Evolutionary conservation across 1,284 basidiomycete genomes (phyloP).

Genomic region (Phylloporus gajari): DNA sequence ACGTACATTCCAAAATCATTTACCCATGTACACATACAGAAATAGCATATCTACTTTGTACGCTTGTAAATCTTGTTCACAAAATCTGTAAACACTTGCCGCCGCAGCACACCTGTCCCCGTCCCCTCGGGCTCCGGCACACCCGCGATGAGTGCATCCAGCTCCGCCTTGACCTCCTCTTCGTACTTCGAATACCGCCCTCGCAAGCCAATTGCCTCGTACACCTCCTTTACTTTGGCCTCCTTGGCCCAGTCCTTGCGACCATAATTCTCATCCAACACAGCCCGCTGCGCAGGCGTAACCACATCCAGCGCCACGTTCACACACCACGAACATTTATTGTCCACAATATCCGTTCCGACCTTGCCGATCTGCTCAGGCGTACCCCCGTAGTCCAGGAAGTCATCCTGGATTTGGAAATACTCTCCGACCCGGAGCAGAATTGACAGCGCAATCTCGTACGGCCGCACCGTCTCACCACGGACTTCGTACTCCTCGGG

Average conservation of each 20-base stretch:
- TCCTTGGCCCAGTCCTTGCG: conserved; percentile 73
- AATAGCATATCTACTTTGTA: conserved; percentile 14
- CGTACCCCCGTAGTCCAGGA: conserved; percentile 91
- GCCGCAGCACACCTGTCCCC: conserved; percentile 61
- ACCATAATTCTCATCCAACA: conserved; percentile 88
- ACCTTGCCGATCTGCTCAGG: conserved; percentile 96
- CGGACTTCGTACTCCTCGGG: conserved; percentile 59
- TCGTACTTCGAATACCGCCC: conserved; percentile 75
- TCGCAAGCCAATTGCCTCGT: conserved; percentile 70
- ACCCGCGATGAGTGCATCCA: conserved; percentile 66
- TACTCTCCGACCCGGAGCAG: conserved; percentile 96
- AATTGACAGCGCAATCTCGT: conserved; percentile 84
- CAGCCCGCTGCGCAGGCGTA: conserved; percentile 62
- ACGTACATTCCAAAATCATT: neutral
- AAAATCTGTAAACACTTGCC: conserved; percentile 78
- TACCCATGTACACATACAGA: neutral
- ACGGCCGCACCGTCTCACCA: conserved; percentile 63
- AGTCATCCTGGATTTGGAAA: conserved; percentile 99
- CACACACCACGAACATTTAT: conserved; percentile 99
- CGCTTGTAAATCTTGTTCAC: conserved; percentile 70
- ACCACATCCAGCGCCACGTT: conserved; percentile 84
- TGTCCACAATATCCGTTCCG: conserved; percentile 98
- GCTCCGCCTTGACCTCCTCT: conserved; percentile 65
- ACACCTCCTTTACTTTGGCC: conserved; percentile 75
- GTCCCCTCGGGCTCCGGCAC: conserved; percentile 60